A percentile compares a stretch with the other conserved stretches of the same genome.
Evolutionary conservation across 257 asterid genomes (phyloP).

Genomic region (Nicotiana sylvestris): DNA sequence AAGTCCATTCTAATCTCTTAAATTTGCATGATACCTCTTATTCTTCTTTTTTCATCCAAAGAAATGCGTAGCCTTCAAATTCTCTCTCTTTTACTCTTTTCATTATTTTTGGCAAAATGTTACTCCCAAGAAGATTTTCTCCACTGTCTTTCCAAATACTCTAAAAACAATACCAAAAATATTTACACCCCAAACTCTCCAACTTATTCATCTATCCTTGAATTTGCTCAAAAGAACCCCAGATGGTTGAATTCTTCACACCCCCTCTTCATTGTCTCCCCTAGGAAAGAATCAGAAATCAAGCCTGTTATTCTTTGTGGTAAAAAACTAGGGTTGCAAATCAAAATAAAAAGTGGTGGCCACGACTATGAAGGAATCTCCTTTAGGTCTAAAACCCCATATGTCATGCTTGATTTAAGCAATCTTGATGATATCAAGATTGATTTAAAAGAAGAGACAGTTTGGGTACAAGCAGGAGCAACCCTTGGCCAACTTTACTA

Average conservation of each 20-base stretch:
- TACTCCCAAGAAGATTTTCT: background rate
- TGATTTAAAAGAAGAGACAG: background rate
- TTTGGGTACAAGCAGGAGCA: slow-evolving; percentile 17
- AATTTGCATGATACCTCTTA: background rate
- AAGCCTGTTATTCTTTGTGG: background rate
- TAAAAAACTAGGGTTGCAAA: background rate
- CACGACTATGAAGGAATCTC: slow-evolving; percentile 7
- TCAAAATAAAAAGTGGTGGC: background rate
- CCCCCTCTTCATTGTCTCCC: background rate
- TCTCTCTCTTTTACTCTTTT: background rate
- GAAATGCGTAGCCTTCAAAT: background rate
- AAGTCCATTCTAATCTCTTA: background rate
- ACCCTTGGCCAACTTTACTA: slow-evolving; percentile 17
- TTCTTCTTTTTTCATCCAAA: background rate
- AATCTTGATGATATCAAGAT: background rate
- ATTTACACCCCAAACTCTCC: background rate
- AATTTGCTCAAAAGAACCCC: background rate
- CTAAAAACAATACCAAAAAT: background rate
- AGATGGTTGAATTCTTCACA: background rate
- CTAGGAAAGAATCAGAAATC: background rate
- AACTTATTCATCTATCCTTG: background rate
- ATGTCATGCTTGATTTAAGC: slow-evolving; percentile 4
- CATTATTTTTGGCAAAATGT: background rate
- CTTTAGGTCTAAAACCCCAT: background rate
- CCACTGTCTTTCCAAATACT: background rate